These are phyloP conservation scores for Grosmannia huntii DNA, from an alignment of 2,329 filamentous ascomycete genomes.

Conservation along the genomic window DNA sequence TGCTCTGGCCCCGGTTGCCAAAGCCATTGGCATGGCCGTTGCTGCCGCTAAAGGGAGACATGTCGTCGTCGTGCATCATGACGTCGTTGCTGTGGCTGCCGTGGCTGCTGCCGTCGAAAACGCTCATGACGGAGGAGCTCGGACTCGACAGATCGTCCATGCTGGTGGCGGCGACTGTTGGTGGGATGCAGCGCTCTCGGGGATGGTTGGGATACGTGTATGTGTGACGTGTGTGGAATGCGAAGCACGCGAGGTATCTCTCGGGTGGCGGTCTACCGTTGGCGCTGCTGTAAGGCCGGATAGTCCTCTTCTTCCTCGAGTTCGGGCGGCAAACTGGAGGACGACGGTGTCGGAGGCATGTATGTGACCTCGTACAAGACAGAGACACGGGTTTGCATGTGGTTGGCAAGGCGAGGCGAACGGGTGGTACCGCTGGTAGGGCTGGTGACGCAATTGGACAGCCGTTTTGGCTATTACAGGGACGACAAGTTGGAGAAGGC, in stretches of 20 bases:
- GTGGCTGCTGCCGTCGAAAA: conserved; percentile 10
- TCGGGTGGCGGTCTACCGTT: neutral
- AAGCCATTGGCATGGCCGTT: neutral
- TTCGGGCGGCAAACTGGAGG: conserved; percentile 4
- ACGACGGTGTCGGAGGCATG: conserved; percentile 7
- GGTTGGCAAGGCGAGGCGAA: neutral
- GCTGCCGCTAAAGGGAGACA: conserved; percentile 9
- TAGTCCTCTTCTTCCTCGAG: conserved; percentile 8
- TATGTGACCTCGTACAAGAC: conserved; percentile 3
- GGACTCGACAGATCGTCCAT: conserved; percentile 13
- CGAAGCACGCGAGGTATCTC: too few species aligned
- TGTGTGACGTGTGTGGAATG: too few species aligned
- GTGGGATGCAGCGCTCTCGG: too few species aligned
- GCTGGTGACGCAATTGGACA: neutral
- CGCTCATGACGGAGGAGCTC: conserved; percentile 10
- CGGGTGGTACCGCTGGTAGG: neutral
- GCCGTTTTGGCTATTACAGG: neutral
- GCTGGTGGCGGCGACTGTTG: too few species aligned
- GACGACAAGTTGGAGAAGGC: neutral
- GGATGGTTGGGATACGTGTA: too few species aligned
- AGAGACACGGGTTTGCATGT: neutral
- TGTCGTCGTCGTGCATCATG: conserved; percentile 8
- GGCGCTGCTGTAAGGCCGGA: neutral
- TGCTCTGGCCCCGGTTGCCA: conserved; percentile 2
- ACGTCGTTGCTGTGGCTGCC: conserved; percentile 6